Conservation (phyloP, 129 eudicot genomes). For the Tanacetum coccineum region DNA sequence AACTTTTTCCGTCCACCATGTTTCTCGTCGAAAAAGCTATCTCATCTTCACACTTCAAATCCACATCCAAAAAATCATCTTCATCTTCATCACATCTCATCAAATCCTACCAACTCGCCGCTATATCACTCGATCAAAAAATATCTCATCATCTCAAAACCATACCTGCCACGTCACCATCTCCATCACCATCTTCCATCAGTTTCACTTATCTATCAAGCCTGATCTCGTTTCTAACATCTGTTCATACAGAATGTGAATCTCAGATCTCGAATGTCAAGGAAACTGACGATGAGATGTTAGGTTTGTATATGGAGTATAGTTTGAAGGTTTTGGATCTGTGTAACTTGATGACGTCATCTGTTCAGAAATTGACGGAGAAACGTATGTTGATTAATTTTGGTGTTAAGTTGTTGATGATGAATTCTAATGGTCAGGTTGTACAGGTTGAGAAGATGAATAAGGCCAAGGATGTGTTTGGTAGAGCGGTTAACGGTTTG, state of each 20-base stretch:
- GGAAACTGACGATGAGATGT: no score
- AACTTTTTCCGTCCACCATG: no score
- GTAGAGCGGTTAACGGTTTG: constrained; percentile 15
- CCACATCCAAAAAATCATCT: constrained; percentile 21
- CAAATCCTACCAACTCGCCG: constrained; percentile 30
- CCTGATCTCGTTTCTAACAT: constrained; percentile 12
- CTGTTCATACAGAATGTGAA: no score
- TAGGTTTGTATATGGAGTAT: constrained; percentile 30
- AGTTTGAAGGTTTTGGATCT: constrained; percentile 43
- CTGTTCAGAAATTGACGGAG: constrained; percentile 33
- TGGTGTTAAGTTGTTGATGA: constrained; percentile 27
- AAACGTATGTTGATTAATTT: constrained; percentile 36
- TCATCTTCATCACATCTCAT: not conserved
- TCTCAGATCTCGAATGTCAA: constrained; percentile 22
- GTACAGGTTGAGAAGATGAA: constrained; percentile 34
- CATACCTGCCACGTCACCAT: constrained; percentile 1
- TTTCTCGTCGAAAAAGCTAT: constrained; percentile 35
- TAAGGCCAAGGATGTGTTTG: constrained; percentile 30
- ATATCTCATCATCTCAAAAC: constrained; percentile 35
- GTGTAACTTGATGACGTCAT: constrained; percentile 41
- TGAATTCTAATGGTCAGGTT: not conserved
- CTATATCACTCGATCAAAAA: constrained; percentile 31
- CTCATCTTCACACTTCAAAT: constrained; percentile 37
- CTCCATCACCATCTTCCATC: constrained; percentile 16
- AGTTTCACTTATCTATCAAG: constrained; percentile 33